Percentiles rank a stretch among this genome's conserved stretches.
Evolutionary conservation across 2,329 filamentous ascomycete genomes (phyloP).

Genomic region (Daldinia eschscholtzii): DNA sequence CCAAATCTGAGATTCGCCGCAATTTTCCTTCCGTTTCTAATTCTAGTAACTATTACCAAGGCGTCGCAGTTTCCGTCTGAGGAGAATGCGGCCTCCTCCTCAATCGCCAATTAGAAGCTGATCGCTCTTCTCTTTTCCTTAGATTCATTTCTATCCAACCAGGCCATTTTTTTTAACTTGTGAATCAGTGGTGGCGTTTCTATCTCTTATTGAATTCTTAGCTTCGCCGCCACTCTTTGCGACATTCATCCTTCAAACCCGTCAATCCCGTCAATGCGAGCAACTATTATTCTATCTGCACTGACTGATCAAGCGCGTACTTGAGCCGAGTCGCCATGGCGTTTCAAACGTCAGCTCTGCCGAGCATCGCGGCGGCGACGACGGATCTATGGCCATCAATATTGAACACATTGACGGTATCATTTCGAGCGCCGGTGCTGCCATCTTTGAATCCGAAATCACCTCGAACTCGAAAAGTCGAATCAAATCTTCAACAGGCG

Average conservation of each 20-base stretch:
- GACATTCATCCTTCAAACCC: constrained; percentile 10
- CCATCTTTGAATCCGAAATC: constrained; percentile 33
- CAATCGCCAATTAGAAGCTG: constrained; percentile 38
- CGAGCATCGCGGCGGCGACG: constrained; percentile 59
- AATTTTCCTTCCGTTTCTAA: constrained; percentile 21
- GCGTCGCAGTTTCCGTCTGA: constrained; percentile 3
- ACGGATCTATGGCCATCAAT: constrained; percentile 63
- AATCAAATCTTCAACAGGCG: constrained; percentile 23
- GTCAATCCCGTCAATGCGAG: constrained; percentile 10
- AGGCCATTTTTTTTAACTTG: background rate
- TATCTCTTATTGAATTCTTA: constrained; percentile 22
- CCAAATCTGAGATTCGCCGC: constrained; percentile 39
- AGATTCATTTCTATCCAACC: constrained; percentile 29
- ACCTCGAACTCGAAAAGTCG: constrained; percentile 25
- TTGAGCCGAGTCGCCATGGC: constrained; percentile 47
- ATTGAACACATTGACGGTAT: constrained; percentile 55
- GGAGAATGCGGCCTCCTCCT: constrained; percentile 42
- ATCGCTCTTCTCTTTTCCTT: constrained; percentile 34
- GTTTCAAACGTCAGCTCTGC: constrained; percentile 49
- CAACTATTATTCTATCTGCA: constrained; percentile 4
- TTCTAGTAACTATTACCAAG: constrained; percentile 7
- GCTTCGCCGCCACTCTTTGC: constrained; percentile 21
- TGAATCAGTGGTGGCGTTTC: constrained; percentile 21
- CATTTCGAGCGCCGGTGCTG: constrained; percentile 51
- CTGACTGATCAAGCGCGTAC: constrained; percentile 26